These are phyloP conservation scores for Pseudogymnoascus sp. DNA, from an alignment of 2,329 filamentous ascomycete genomes.

Conservation along the genomic window DNA sequence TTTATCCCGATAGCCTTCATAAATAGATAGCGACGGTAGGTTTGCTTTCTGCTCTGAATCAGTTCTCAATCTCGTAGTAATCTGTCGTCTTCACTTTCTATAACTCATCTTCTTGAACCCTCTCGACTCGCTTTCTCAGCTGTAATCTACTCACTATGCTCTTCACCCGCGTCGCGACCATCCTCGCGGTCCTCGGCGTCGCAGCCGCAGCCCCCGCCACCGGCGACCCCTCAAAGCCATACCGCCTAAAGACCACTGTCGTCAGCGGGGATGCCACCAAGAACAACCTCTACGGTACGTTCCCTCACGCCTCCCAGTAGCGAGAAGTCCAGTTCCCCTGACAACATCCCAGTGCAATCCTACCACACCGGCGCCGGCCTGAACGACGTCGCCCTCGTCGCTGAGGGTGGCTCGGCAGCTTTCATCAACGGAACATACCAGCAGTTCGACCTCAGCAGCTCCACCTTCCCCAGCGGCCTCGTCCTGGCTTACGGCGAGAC, in stretches of 20 bases:
- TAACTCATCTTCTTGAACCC: background rate
- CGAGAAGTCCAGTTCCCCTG: background rate
- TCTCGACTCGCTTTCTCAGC: background rate
- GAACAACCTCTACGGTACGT: slow-evolving; percentile 14
- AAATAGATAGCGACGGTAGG: background rate
- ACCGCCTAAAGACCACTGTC: slow-evolving; percentile 17
- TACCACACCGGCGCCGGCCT: slow-evolving; percentile 16
- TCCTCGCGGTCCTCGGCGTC: background rate
- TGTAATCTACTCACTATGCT: background rate
- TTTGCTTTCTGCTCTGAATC: background rate
- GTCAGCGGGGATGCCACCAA: slow-evolving; percentile 12
- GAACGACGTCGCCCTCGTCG: slow-evolving; percentile 14
- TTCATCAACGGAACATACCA: slow-evolving; percentile 17
- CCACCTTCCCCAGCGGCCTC: slow-evolving; percentile 11
- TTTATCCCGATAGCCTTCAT: background rate
- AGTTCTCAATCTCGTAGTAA: background rate
- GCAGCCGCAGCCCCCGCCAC: background rate
- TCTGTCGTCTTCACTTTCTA: background rate
- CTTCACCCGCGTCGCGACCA: background rate
- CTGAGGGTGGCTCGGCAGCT: slow-evolving; percentile 8
- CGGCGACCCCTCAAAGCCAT: background rate
- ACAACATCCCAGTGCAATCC: background rate
- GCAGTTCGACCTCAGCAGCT: slow-evolving; percentile 15
- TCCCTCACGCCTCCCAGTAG: background rate
- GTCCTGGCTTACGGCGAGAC: background rate